Evolutionary conservation across 345 rosid species (phyloP), one percentile per base, ranked within the genome.

Genomic region (Reutealis trisperma): DNA sequence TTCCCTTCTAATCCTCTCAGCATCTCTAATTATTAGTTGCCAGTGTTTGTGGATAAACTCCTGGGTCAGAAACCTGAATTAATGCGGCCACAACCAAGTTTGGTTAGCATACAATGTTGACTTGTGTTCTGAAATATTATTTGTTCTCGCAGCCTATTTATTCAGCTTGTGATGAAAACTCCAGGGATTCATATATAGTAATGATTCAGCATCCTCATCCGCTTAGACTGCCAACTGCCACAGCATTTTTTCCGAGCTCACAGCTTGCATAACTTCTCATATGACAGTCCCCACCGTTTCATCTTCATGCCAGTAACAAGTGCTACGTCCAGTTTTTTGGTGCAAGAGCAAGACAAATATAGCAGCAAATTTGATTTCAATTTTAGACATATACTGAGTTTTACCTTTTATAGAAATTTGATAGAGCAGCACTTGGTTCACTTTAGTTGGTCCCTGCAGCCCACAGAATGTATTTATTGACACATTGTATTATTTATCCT

Each of bases 181-280:
- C 81, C 13, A 84, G 74, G 75, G 95, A 89, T 74, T 77, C 90
- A 45, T 80, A 90, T 72, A 75, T 92, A n/a, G 95, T 91, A 34
- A 84, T 93, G 57, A 86, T 91, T 79, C 91, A 93, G 89, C 93
- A 93, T 77, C 98, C 98, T 6, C 77, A 83, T 72, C 72, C 83
- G 44, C 77, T 71, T 19, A 75, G 77, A 75, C 71, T 73, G 75
- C 82, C 65, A 52, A n/a, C 77, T 55, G 24, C 63, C 45, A 0
- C n/a, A 5, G 2, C 63, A 13, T 66, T 75, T 37, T 37, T 37
- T 37, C 41, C 41, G 5, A 37, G 6, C 5, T 16, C 52, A 45
- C 73, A 49, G 15, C 73, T 32, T 9, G 71, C 66, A 2, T 83
- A 78, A 77, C 71, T 74, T 58, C 45, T 18, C 61, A 72, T 42